A percentile compares a stretch with the other conserved stretches of the same genome.
Conservation (phyloP, 441 rosid genomes). For the Sinapis alba region DNA sequence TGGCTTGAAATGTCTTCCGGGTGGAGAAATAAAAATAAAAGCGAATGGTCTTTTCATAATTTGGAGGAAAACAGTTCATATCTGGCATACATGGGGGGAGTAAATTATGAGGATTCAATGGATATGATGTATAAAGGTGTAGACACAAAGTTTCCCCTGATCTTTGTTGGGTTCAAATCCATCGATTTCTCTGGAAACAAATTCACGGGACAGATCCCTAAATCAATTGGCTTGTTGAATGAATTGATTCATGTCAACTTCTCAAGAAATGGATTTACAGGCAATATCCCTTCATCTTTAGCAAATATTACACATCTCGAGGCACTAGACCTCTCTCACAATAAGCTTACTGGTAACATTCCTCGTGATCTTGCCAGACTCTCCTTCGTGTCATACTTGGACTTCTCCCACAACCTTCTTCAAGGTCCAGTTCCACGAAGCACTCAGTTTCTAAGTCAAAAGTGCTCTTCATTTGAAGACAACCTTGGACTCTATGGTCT, state of each 20-base stretch:
- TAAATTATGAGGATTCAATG: background rate
- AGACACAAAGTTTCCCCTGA: background rate
- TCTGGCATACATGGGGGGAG: too few relatives aligned
- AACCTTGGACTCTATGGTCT: background rate
- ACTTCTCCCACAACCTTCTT: background rate
- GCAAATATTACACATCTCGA: background rate
- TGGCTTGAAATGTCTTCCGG: background rate
- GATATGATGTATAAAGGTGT: background rate
- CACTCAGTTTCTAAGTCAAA: background rate
- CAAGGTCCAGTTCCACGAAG: background rate
- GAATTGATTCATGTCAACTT: background rate
- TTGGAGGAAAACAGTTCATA: too few relatives aligned
- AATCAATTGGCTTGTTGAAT: background rate
- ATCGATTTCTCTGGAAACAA: background rate
- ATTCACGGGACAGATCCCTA: background rate
- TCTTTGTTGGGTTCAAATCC: background rate
- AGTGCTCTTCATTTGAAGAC: background rate
- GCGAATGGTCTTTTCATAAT: too few relatives aligned
- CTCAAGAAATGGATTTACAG: background rate
- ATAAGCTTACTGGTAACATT: background rate
- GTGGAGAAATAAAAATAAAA: background rate
- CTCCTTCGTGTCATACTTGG: background rate
- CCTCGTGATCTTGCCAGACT: background rate
- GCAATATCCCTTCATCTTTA: background rate
- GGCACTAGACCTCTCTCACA: background rate